These are phyloP conservation scores for Castanea crenata DNA, from an alignment of 306 rosid genomes.

Conservation along the genomic window DNA sequence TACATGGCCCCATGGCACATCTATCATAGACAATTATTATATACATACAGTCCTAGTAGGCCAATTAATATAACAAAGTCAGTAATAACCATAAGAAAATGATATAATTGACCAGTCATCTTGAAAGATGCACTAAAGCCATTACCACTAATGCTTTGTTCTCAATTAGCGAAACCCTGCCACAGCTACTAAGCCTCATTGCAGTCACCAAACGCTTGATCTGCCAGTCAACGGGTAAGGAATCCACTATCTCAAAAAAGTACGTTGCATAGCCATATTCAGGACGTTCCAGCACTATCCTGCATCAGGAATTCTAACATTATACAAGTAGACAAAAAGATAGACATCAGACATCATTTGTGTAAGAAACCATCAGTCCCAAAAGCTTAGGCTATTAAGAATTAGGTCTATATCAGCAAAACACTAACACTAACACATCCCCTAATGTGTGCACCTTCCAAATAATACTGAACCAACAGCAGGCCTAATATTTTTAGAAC, in stretches of 20 bases:
- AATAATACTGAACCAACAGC: not conserved
- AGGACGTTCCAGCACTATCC: slow-evolving; percentile 93
- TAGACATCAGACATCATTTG: slow-evolving; percentile 16
- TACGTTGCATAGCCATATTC: slow-evolving; percentile 96
- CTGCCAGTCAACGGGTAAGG: slow-evolving; percentile 79
- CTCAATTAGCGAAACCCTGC: slow-evolving; percentile 80
- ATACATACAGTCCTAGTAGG: no score
- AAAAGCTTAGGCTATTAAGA: not conserved
- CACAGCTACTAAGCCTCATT: slow-evolving; percentile 74
- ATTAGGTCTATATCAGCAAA: not conserved
- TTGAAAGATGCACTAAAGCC: slow-evolving; percentile 14
- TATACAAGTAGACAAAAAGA: slow-evolving; percentile 17
- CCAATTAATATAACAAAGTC: no score
- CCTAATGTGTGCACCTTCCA: not conserved
- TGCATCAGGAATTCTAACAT: slow-evolving; percentile 44
- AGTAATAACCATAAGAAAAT: not conserved
- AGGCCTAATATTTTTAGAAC: not conserved
- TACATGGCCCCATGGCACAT: no score
- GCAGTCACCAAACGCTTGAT: slow-evolving; percentile 83
- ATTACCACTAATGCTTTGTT: slow-evolving; percentile 69
- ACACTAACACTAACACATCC: not conserved
- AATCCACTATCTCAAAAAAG: slow-evolving; percentile 78
- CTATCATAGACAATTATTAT: no score
- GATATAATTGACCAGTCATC: slow-evolving; percentile 1
- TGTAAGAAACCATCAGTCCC: slow-evolving; percentile 6